A percentile compares a stretch with the other conserved stretches of the same genome.
phyloP scores from a whole-genome alignment of 78 protist species.

The Pigoraptor vietnamica region DNA sequence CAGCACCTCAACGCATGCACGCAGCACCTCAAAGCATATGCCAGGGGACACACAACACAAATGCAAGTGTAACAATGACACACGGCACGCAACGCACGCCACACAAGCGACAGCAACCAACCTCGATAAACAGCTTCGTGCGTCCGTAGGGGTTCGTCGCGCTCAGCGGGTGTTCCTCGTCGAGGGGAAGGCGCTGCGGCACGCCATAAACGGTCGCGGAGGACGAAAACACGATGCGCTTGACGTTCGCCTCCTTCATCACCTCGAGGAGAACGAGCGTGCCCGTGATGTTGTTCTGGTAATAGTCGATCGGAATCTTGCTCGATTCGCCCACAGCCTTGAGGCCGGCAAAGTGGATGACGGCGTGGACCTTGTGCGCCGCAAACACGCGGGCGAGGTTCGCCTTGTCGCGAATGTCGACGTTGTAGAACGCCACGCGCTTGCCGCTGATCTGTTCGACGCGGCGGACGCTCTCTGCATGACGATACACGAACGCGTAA shows the following conservation, averaged over 20 bases:
- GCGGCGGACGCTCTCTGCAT: slow-evolving; percentile 47
- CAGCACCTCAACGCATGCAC: too few species aligned
- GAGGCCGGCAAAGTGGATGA: slow-evolving; percentile 91
- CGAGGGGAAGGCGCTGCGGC: slow-evolving; percentile 63
- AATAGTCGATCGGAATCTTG: slow-evolving; percentile 81
- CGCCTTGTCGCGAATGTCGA: slow-evolving; percentile 56
- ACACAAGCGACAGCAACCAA: too few species aligned
- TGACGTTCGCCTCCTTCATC: slow-evolving; percentile 58
- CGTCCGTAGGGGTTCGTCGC: slow-evolving; percentile 93
- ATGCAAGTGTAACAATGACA: too few species aligned
- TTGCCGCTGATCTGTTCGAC: slow-evolving; percentile 68
- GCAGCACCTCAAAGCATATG: too few species aligned
- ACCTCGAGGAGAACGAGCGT: slow-evolving; percentile 67
- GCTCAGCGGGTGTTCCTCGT: slow-evolving; percentile 63
- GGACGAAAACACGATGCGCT: slow-evolving; percentile 88
- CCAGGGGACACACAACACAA: too few species aligned
- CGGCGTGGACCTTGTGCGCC: slow-evolving; percentile 24
- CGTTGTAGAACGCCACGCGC: slow-evolving; percentile 9
- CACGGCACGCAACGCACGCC: too few species aligned
- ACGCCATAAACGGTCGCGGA: slow-evolving; percentile 97
- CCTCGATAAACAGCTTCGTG: slow-evolving; percentile 92
- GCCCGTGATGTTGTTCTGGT: slow-evolving; percentile 84
- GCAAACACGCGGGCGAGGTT: slow-evolving; percentile 51
- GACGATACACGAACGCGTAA: too few species aligned
- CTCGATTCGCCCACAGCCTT: slow-evolving; percentile 93